phyloP scores from a whole-genome alignment of 2,329 filamentous ascomycete genomes.

The Phyllosticta capitalensis region DNA sequence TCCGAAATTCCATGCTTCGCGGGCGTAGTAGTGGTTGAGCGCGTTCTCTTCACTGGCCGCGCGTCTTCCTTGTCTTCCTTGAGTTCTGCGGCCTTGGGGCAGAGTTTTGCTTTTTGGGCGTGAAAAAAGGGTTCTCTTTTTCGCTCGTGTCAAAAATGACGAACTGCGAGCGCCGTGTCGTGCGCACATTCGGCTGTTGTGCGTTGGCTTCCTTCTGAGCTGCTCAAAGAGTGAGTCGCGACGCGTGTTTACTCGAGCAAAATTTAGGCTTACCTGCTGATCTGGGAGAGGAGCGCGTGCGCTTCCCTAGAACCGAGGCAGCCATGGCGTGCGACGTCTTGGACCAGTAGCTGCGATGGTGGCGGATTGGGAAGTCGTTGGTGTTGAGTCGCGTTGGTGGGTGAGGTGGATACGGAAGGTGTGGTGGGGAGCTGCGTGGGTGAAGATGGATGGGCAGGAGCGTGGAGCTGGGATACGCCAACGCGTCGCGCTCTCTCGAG shows the following conservation, averaged over 20 bases:
- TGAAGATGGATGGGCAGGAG: background rate
- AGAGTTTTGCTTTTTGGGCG: constrained; percentile 23
- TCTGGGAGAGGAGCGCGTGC: constrained; percentile 25
- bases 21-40: constrained; percentile 31
- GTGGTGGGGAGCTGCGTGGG: background rate
- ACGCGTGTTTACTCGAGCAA: constrained; percentile 20
- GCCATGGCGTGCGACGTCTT: constrained; percentile 18
- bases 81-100: constrained; percentile 35
- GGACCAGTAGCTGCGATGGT: background rate
- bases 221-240: constrained; percentile 13
- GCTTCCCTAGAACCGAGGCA: constrained; percentile 29
- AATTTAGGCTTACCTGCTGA: constrained; percentile 13
- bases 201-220: background rate
- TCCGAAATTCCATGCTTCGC: constrained; percentile 37
- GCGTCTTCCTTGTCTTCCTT: constrained; percentile 29
- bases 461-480: background rate
- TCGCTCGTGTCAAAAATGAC: constrained; percentile 52
- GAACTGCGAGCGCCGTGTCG: constrained; percentile 36
- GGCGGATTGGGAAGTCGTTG: background rate
- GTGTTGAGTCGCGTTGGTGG: background rate
- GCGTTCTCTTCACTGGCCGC: constrained; percentile 26
- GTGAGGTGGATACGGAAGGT: background rate
- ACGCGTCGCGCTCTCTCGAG: background rate
- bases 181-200: constrained; percentile 9
- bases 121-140: constrained; percentile 52